Evolutionary conservation across 2,329 filamentous ascomycete species (phyloP).

Genomic region (Pseudogymnoascus sp.): DNA sequence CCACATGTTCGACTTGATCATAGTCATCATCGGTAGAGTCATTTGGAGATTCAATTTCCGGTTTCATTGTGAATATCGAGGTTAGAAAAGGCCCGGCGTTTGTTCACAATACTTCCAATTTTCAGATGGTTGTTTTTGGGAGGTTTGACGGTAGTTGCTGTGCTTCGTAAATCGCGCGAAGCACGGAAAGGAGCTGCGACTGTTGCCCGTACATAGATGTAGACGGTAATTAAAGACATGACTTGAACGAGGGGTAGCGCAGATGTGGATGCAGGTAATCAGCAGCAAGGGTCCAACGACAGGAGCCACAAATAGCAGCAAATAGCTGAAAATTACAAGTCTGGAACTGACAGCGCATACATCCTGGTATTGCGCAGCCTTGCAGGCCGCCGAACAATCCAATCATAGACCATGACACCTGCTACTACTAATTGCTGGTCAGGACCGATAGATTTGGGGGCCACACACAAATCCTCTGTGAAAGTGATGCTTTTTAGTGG

Average conservation of each 20-base stretch:
- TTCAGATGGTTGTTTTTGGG: background rate
- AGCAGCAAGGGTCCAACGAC: background rate
- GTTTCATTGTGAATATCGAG: background rate
- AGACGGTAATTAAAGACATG: background rate
- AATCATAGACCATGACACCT: background rate
- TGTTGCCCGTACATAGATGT: background rate
- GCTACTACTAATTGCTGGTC: background rate
- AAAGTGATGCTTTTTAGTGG: background rate
- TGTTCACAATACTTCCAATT: background rate
- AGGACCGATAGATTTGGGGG: background rate
- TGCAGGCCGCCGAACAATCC: background rate
- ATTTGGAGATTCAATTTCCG: background rate
- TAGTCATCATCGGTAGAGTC: background rate
- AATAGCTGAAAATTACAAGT: background rate
- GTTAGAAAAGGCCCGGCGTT: background rate
- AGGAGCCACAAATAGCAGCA: background rate
- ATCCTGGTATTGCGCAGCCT: background rate
- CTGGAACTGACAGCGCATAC: background rate
- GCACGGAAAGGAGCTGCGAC: background rate
- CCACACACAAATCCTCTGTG: background rate
- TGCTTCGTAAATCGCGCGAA: background rate
- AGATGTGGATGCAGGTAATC: background rate
- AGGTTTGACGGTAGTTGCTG: background rate
- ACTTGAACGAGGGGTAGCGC: background rate
- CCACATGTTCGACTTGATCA: background rate